A percentile compares a stretch with the other conserved stretches of the same genome.
These are phyloP conservation scores for Starmerella stigmatis DNA, from an alignment of 805 yeast genomes.

Conservation along the genomic window DNA sequence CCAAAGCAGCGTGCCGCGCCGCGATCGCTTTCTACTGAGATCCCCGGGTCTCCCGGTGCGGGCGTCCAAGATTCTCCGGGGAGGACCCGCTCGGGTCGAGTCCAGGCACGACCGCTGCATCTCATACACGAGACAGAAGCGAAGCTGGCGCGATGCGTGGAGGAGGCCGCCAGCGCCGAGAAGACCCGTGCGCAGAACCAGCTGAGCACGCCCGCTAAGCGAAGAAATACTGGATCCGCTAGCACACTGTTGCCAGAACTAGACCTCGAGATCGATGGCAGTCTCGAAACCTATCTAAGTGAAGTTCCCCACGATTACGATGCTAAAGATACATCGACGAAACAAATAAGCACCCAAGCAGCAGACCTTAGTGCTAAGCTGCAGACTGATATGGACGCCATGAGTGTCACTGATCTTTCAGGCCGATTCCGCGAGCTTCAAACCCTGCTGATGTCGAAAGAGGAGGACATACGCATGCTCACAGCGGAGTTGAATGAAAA, in stretches of 20 bases:
- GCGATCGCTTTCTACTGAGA: too few relatives aligned
- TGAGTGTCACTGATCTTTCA: not conserved
- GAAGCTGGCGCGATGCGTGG: not conserved
- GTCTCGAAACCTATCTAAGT: not conserved
- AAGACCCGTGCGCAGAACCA: not conserved
- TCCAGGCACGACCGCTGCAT: too few relatives aligned
- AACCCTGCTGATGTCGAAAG: constrained; percentile 1
- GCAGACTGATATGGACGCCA: not conserved
- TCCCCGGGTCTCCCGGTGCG: too few relatives aligned
- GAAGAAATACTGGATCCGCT: not conserved
- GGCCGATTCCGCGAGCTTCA: not conserved
- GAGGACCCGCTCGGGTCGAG: too few relatives aligned
- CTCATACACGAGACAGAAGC: too few relatives aligned
- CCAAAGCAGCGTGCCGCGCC: too few relatives aligned
- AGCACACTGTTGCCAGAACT: not conserved
- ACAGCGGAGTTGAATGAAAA: not conserved
- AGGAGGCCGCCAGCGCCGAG: not conserved
- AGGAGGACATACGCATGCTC: constrained; percentile 2
- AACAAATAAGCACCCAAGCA: not conserved
- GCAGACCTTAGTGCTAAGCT: not conserved
- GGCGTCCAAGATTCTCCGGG: too few relatives aligned
- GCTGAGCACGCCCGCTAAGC: not conserved
- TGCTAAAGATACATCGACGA: not conserved
- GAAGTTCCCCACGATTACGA: not conserved
- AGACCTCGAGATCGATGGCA: constrained; percentile 1